Base-by-base conservation (phyloP, 768 basidiomycete species). In the Amanita fuliginea region DNA sequence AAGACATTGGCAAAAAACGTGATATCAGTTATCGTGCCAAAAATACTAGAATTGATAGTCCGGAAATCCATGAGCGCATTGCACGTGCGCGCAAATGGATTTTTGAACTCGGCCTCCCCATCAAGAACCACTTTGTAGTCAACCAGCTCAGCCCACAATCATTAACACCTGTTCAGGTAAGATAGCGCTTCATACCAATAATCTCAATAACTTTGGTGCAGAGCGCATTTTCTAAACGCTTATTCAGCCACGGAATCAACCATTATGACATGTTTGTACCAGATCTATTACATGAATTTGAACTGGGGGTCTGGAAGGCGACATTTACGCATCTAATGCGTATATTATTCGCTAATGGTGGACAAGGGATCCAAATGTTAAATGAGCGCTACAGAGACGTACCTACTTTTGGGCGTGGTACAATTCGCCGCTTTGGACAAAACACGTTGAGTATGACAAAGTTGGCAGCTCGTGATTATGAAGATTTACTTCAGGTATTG, bases 281-380 rank as follows among this genome's bases (percentile, higher is more conserved):
- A 2, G 26, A 26, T 26, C 4, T 26, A 8, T 8, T 26, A 8
- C 26, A 26, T 26, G 26, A 26, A 26, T 26, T 26, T 3, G 26
- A 26, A 4, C 52, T 71, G 10, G 67, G 69, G 4, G 60, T 65
- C 0, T 68, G 63, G 64, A 73, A 70, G 51, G 53, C 63, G 1
- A 21, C 65, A 2, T 65, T 70, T 39, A 61, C 51, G 0, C 71
- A 72, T 36, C 53, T 70, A 0, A 51, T 71, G 3, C 62, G 63
- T 0, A 53, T 71, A 4, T 49, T 69, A 1, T 46, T 60, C 47
- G 51, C 60, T 4, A 26, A 51, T 30, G 57, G 57, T 4, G 26
- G 46, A 16, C 52, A 55, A 14, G 11, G 30, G 2, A 55, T 66
- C 16, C 55, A 55, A 6, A 49, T 53, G 26, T 49, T 65, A 3